phyloP scores from a whole-genome alignment of 2,329 filamentous ascomycete genomes.

The Fulvia fulva region DNA sequence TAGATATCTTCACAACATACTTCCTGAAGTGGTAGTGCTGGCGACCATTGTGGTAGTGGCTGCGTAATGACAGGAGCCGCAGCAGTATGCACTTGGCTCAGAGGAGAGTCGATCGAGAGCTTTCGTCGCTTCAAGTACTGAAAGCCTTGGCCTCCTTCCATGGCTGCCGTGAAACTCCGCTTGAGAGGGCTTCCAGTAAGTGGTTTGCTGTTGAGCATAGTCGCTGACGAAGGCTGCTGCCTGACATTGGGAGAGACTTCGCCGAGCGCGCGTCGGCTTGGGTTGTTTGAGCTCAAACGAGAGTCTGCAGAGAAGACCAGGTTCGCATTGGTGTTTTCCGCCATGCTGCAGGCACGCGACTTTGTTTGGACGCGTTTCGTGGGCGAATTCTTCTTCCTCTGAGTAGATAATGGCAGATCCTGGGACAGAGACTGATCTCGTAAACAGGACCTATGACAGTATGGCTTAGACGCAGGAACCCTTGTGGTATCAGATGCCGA shows the following conservation, averaged over 20 bases:
- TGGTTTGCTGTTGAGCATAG: constrained; percentile 19
- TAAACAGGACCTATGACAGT: not conserved
- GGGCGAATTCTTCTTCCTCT: not conserved
- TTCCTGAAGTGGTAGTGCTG: not conserved
- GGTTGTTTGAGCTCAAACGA: constrained; percentile 8
- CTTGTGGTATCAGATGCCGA: not conserved
- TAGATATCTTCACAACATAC: not conserved
- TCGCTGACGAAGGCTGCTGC: constrained; percentile 10
- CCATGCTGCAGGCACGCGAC: constrained; percentile 25
- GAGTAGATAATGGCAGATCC: not conserved
- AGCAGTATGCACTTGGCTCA: constrained; percentile 2
- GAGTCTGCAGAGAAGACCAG: not conserved
- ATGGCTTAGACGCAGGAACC: not conserved
- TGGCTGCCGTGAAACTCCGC: constrained; percentile 29
- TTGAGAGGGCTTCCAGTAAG: constrained; percentile 32
- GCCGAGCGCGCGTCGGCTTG: constrained; percentile 25
- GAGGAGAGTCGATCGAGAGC: constrained; percentile 13
- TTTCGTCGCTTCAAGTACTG: constrained; percentile 34
- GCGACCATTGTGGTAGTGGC: not conserved
- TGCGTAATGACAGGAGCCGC: not conserved
- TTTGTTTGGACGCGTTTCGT: constrained; percentile 8
- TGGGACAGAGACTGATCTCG: not conserved
- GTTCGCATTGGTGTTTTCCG: not conserved
- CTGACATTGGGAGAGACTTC: constrained; percentile 33
- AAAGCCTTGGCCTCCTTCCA: constrained; percentile 31